A percentile compares a stretch with the other conserved stretches of the same genome.
Conservation (phyloP, 352 stramenopile species). For the Chrysophaeum taylorii region DNA sequence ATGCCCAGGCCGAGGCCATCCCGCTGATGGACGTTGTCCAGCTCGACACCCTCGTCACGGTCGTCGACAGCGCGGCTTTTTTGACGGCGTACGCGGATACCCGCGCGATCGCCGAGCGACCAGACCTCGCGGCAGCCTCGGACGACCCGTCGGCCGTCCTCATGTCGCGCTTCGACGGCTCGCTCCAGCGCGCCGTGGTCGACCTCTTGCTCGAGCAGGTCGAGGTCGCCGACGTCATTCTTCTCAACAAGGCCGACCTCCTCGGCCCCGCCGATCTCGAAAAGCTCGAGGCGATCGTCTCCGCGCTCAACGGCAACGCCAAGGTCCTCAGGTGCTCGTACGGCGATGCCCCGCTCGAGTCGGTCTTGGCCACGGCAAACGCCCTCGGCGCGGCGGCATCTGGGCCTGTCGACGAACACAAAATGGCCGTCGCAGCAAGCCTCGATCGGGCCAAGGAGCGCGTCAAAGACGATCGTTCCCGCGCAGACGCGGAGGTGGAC, state of each 20-base stretch:
- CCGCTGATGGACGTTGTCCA: constrained; percentile 36
- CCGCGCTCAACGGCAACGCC: constrained; percentile 45
- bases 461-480: constrained; percentile 38
- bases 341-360: constrained; percentile 37
- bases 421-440: constrained; percentile 41
- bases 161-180: constrained; percentile 33
- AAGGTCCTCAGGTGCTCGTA: constrained; percentile 37
- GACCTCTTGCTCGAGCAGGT: constrained; percentile 63
- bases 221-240: constrained; percentile 53
- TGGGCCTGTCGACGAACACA: constrained; percentile 52
- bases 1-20: constrained; percentile 28
- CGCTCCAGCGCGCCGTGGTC: constrained; percentile 39
- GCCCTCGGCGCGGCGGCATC: constrained; percentile 36
- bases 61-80: constrained; percentile 57
- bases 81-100: constrained; percentile 47
- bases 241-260: constrained; percentile 64
- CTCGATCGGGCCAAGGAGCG: constrained; percentile 37
- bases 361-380: constrained; percentile 40
- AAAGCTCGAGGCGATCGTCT: constrained; percentile 35
- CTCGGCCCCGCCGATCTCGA: constrained; percentile 34
- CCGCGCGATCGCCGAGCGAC: background rate
- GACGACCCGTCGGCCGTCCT: background rate
- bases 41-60: constrained; percentile 46
- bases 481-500: too few relatives aligned
- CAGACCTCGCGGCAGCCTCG: background rate